Conservation (phyloP, 495 filamentous ascomycete species). For the Tuber melanosporum region DNA sequence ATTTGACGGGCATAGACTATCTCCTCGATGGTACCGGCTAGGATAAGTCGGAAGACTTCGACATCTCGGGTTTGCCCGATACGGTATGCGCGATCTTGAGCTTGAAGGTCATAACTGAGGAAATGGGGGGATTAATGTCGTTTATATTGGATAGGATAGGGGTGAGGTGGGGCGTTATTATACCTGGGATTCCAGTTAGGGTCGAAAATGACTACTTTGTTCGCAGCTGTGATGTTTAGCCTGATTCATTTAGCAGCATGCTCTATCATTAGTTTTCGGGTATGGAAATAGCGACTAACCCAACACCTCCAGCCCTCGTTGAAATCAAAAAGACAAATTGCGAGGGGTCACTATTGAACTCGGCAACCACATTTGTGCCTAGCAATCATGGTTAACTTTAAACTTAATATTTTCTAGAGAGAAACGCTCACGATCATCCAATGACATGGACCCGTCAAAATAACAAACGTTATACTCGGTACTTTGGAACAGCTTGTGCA, state of each 20-base stretch:
- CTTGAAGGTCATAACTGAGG: conserved; percentile 70
- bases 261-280: background rate
- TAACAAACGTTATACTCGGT: conserved; percentile 91
- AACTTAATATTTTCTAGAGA: background rate
- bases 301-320: conserved; percentile 78
- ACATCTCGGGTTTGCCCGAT: conserved; percentile 92
- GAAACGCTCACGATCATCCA: conserved; percentile 63
- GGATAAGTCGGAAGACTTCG: conserved; percentile 92
- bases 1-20: conserved; percentile 96
- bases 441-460: conserved; percentile 79
- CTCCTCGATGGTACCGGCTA: conserved; percentile 89
- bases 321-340: conserved; percentile 96
- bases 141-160: background rate
- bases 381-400: background rate
- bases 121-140: background rate
- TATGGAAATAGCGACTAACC: conserved; percentile 4
- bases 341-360: conserved; percentile 81
- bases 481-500: conserved; percentile 77
- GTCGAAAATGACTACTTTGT: conserved; percentile 96
- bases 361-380: conserved; percentile 61
- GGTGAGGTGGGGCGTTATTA: background rate
- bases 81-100: conserved; percentile 92
- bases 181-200: conserved; percentile 91
- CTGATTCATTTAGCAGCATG: conserved; percentile 46
- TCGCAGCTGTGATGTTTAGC: conserved; percentile 92